Evolutionary conservation across 2,329 filamentous ascomycete species (phyloP), one percentile per base, ranked within the genome.

Genomic region (Fusarium sp.): DNA sequence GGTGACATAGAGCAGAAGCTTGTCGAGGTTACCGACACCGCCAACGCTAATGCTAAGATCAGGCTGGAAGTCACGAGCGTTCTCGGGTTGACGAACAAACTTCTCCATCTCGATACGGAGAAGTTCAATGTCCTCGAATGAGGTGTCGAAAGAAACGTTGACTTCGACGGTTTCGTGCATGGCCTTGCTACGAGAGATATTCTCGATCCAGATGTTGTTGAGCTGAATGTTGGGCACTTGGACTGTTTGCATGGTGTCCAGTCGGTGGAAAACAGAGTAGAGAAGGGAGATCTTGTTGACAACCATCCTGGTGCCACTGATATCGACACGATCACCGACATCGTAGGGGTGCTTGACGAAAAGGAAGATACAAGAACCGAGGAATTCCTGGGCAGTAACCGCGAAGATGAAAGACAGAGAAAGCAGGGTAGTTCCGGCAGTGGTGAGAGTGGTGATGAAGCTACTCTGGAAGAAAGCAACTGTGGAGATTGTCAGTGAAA

Each of bases 301-400:
- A 9, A 94, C 87, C 76, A 97, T 90, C 76, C 91, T 88, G 74
- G 92, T 88, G 22, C 87, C 87, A 59, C 81, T 85, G 73, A 98
- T 93, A 78, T 98, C 95, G 48, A 98, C 94, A 33, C 96, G 92
- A 81, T 99, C 96, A 70, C 96, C 95, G 28, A 98, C 95, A 81
- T 99, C 96, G 81, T 93, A 98, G 0, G 96, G 96, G 81, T 99
- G 96, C 86, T 99, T 99, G 86, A 98, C 94, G 79, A 99, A 99
- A 3, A 99, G 86, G 86, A 99, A 99, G 79, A 99, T 98, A 85
- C 96, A 98, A 42, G 95, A 98, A 79, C 96, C 96, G n/a, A 99
- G 90, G 73, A 99, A 93, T 83, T 99, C 96, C 83, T 98, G 95
- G 7, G 93, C 92, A 4, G 95, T 98, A 63, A 93, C 92, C 31